These are phyloP conservation scores for Amorphotheca resinae DNA, from an alignment of 495 filamentous ascomycete genomes.

Conservation along the genomic window DNA sequence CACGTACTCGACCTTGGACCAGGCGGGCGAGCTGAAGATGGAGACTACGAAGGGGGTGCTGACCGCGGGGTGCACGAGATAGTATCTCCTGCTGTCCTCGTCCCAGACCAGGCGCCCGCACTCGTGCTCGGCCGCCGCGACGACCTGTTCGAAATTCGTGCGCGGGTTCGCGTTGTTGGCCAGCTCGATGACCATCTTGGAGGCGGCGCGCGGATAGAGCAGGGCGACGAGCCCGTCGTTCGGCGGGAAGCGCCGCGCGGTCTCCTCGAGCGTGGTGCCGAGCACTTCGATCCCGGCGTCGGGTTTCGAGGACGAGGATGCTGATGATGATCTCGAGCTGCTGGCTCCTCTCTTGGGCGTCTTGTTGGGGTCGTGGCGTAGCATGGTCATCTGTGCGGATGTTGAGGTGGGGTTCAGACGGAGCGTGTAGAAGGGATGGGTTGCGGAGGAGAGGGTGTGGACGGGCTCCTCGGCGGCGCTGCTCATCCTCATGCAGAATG, in stretches of 20 bases:
- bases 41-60: slow-evolving; percentile 44
- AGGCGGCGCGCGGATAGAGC: slow-evolving; percentile 58
- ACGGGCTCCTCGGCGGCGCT: slow-evolving; percentile 34
- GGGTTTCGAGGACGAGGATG: slow-evolving; percentile 8
- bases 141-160: slow-evolving; percentile 30
- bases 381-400: slow-evolving; percentile 38
- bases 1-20: slow-evolving; percentile 43
- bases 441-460: slow-evolving; percentile 37
- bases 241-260: slow-evolving; percentile 40
- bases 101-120: slow-evolving; percentile 64
- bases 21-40: slow-evolving; percentile 36
- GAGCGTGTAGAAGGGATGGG: slow-evolving; percentile 40
- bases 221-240: slow-evolving; percentile 59
- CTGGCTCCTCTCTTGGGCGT: slow-evolving; percentile 23
- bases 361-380: slow-evolving; percentile 41
- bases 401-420: slow-evolving; percentile 41
- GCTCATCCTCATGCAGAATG: slow-evolving; percentile 37
- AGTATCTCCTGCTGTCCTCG: slow-evolving; percentile 46
- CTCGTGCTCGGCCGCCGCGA: slow-evolving; percentile 55
- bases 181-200: slow-evolving; percentile 56
- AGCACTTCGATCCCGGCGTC: slow-evolving; percentile 41
- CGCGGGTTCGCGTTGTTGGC: slow-evolving; percentile 35
- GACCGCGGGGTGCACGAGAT: slow-evolving; percentile 58
- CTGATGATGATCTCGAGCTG: slow-evolving; percentile 6
- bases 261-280: slow-evolving; percentile 46